These are phyloP conservation scores for Lomentospora prolificans DNA, from an alignment of 2,329 filamentous ascomycete species.

Conservation along the genomic window DNA sequence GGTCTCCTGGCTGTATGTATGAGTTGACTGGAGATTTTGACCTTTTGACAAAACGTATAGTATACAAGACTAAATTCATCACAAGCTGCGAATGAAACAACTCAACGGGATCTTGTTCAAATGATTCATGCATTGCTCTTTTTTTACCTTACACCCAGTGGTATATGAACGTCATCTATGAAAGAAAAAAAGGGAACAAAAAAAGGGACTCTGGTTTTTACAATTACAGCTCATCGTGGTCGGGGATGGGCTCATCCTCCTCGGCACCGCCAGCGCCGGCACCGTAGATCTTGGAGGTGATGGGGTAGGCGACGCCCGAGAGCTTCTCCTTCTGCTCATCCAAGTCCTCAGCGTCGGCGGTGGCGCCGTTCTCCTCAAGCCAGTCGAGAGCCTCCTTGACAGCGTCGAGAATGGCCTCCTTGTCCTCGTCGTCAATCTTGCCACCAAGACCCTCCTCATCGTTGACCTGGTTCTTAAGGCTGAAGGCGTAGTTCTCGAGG, in stretches of 20 bases:
- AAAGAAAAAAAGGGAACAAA: slow-evolving; percentile 2
- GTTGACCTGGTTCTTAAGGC: slow-evolving; percentile 97
- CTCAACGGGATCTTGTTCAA: slow-evolving; percentile 4
- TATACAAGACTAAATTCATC: no score
- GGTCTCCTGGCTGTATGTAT: no score
- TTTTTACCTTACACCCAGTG: slow-evolving; percentile 5
- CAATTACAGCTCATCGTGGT: slow-evolving; percentile 74
- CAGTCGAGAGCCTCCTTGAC: slow-evolving; percentile 96
- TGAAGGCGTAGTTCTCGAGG: slow-evolving; percentile 99
- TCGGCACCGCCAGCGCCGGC: slow-evolving; percentile 52
- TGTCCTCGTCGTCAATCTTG: slow-evolving; percentile 98
- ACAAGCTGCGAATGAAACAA: no score
- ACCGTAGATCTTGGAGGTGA: slow-evolving; percentile 94
- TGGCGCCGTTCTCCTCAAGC: slow-evolving; percentile 88
- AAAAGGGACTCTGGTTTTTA: neutral
- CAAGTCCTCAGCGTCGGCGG: slow-evolving; percentile 85
- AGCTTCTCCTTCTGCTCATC: slow-evolving; percentile 99
- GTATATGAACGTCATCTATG: slow-evolving; percentile 9
- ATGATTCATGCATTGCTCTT: slow-evolving; percentile 7
- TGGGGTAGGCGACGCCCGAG: slow-evolving; percentile 91
- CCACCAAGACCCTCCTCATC: slow-evolving; percentile 94
- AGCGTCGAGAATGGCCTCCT: slow-evolving; percentile 89
- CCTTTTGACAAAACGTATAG: no score
- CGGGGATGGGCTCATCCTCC: slow-evolving; percentile 61
- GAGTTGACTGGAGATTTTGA: no score